phyloP scores from a whole-genome alignment of 2,329 filamentous ascomycete genomes.

The Epichloe glyceriae region DNA sequence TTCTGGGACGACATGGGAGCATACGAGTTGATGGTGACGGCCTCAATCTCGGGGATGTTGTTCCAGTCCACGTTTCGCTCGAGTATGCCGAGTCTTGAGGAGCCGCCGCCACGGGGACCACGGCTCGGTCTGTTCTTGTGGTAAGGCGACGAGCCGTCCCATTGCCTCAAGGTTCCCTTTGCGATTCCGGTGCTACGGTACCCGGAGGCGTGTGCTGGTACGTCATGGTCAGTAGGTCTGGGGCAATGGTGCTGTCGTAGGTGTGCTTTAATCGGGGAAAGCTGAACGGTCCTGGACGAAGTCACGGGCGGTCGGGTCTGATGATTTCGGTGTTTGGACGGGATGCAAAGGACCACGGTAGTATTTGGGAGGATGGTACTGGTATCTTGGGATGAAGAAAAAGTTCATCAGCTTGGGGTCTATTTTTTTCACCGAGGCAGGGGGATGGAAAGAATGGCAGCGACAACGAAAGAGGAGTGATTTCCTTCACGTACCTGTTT shows the following conservation, averaged over 20 bases:
- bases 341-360: conserved; percentile 88
- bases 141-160: conserved; percentile 88
- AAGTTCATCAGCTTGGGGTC: neutral
- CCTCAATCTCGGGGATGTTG: conserved; percentile 72
- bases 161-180: conserved; percentile 59
- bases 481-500: conserved; percentile 26
- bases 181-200: conserved; percentile 35
- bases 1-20: conserved; percentile 59
- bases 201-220: conserved; percentile 81
- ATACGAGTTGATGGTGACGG: conserved; percentile 67
- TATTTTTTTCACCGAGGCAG: neutral
- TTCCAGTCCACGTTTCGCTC: conserved; percentile 66
- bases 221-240: conserved; percentile 77
- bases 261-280: conserved; percentile 80
- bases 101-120: conserved; percentile 61
- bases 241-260: conserved; percentile 71
- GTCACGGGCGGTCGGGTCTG: conserved; percentile 75
- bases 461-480: conserved; percentile 11
- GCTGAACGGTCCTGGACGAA: conserved; percentile 84
- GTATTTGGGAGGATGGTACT: conserved; percentile 89
- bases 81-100: conserved; percentile 54
- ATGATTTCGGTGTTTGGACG: conserved; percentile 74
- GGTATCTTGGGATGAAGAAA: conserved; percentile 53
- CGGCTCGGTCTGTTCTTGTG: conserved; percentile 81
- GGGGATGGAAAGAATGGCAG: conserved; percentile 17